Evolutionary conservation across 768 basidiomycete genomes (phyloP).

Genomic region (Russula compacta): DNA sequence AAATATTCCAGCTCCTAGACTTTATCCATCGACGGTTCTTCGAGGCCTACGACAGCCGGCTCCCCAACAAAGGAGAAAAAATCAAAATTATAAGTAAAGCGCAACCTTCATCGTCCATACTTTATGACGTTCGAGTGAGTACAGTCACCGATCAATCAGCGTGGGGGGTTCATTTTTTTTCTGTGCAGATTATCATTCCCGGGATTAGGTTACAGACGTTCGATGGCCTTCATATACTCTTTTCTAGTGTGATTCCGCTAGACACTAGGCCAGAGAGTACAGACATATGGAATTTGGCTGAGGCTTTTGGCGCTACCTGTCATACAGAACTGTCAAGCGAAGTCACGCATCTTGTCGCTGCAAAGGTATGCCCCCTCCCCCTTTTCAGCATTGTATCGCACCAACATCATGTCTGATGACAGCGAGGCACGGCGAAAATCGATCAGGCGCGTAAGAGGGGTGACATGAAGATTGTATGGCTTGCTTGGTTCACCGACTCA

Average conservation of each 20-base stretch:
- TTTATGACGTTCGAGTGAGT: slow-evolving; percentile 74
- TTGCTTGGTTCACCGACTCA: slow-evolving; percentile 84
- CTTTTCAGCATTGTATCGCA: slow-evolving; percentile 15
- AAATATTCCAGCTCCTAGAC: slow-evolving; percentile 53
- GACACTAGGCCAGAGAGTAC: slow-evolving; percentile 68
- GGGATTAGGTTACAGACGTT: slow-evolving; percentile 66
- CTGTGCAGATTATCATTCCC: slow-evolving; percentile 71
- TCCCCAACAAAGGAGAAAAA: slow-evolving; percentile 25
- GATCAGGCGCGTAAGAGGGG: slow-evolving; percentile 71
- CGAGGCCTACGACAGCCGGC: slow-evolving; percentile 45
- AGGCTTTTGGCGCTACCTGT: slow-evolving; percentile 81
- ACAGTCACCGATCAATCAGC: not conserved
- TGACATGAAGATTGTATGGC: slow-evolving; percentile 76
- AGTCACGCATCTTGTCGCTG: slow-evolving; percentile 88
- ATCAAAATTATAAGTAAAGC: slow-evolving; percentile 25
- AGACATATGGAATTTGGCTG: slow-evolving; percentile 80
- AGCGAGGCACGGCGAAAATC: slow-evolving; percentile 91
- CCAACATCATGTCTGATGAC: slow-evolving; percentile 3
- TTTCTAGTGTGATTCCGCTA: slow-evolving; percentile 94
- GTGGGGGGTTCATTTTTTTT: not conserved
- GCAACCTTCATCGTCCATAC: slow-evolving; percentile 21
- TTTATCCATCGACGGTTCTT: slow-evolving; percentile 77
- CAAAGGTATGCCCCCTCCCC: slow-evolving; percentile 45
- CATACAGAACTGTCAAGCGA: slow-evolving; percentile 53
- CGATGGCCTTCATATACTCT: slow-evolving; percentile 73